Evolutionary conservation across 1,284 basidiomycete species (phyloP), one percentile per base, ranked within the genome.

Genomic region (Prillingera fragicola): DNA sequence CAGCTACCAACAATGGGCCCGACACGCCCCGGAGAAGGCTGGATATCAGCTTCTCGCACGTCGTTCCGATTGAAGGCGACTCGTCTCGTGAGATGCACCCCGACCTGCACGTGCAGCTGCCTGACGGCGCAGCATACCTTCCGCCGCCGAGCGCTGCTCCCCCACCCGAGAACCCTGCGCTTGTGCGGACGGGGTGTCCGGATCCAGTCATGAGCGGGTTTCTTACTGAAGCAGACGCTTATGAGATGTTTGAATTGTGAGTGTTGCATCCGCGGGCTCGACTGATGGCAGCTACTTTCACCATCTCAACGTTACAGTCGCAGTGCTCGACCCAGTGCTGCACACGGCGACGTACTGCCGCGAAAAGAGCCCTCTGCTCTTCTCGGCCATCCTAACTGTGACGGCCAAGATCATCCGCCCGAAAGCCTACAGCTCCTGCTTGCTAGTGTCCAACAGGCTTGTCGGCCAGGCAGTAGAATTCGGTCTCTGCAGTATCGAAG

Each of bases 351-450:
- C 57, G 7, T 68, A 62, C 42, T 64, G 65, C 24, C 63, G 69
- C 5, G 50, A 56, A 15, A 54, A 60, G 4, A 63, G 60, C n/a
- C 57, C 69, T 8, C 55, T 73, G 13, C 64, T 75, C 14, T 73
- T 72, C 51, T 64, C 69, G 2, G 62, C 70, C 23, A 63, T 75
- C 40, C 56, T 74, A 33, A 61, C 69, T 15, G 67, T 70, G 3
- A 65, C 72, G 0, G 59, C 67, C 24, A 67, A 69, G 31, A 66
- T 71, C 43, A 64, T 67, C 38, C 59, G 61, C 10, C 66, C 65
- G 1, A 57, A 68, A 22, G 48, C 65, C 14, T 70, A 73, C 54
- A 38, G 57, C 18, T 25, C 51, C n/a, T 58, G 73, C 35, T 56
- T 70, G 33, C 32, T 58, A 23, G 52, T 61, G 32, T 55, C 63